phyloP scores from a whole-genome alignment of 2,329 filamentous ascomycete genomes.

The Exserohilum turcica region DNA sequence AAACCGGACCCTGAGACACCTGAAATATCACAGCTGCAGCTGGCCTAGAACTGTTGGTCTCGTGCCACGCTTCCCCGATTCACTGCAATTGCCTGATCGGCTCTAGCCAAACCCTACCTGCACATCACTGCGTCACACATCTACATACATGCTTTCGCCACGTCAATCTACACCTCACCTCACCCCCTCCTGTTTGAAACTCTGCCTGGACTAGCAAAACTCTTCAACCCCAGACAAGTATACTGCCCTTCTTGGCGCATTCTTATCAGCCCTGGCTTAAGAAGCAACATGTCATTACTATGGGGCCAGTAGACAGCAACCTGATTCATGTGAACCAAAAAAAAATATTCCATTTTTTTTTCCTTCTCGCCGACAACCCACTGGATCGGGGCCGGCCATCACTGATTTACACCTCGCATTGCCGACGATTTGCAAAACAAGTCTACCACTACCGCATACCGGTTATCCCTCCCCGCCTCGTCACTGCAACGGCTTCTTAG shows the following conservation, averaged over 20 bases:
- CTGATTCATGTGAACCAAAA: too few species aligned
- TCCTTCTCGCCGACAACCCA: too few species aligned
- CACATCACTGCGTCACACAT: too few species aligned
- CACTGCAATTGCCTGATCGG: not conserved
- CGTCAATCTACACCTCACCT: not conserved
- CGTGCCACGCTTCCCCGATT: not conserved
- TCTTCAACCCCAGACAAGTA: not conserved
- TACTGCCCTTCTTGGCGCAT: not conserved
- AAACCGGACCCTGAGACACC: too few species aligned
- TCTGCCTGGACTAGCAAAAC: not conserved
- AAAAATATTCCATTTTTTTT: too few species aligned
- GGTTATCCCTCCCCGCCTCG: not conserved
- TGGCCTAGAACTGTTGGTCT: too few species aligned
- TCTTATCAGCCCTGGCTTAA: not conserved
- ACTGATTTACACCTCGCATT: not conserved
- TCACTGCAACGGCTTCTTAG: not conserved
- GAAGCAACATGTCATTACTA: too few species aligned
- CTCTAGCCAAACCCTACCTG: too few species aligned
- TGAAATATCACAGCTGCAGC: too few species aligned
- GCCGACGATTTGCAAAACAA: not conserved
- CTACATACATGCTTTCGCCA: too few species aligned
- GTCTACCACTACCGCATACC: not conserved
- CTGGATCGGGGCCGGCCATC: too few species aligned
- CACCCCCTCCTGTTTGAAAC: not conserved
- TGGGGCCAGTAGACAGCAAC: too few species aligned